Conservation (phyloP, 208 protist genomes). For the Trypanosoma theileri region DNA sequence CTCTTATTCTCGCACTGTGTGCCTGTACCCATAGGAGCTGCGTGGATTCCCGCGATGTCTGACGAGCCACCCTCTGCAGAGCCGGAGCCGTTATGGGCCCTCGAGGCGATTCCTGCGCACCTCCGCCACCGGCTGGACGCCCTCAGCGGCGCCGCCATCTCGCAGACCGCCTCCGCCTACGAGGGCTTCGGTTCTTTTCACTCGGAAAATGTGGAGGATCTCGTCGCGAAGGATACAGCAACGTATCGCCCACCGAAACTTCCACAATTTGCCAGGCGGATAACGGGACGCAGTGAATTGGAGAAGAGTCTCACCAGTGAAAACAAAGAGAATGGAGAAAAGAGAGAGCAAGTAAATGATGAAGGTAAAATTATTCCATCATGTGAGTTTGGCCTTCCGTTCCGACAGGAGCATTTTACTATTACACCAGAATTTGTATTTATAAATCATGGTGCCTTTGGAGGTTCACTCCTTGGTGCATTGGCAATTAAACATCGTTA, state of each 20-base stretch:
- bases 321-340: constrained; percentile 13
- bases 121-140: constrained; percentile 33
- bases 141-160: constrained; percentile 27
- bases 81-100: background rate
- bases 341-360: constrained; percentile 24
- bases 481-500: constrained; percentile 77
- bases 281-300: constrained; percentile 42
- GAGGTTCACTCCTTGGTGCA: constrained; percentile 63
- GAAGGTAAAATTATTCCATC: background rate
- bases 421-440: constrained; percentile 76
- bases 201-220: constrained; percentile 88
- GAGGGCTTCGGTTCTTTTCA: constrained; percentile 93
- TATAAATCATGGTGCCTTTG: constrained; percentile 94
- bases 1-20: too few relatives aligned
- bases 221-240: constrained; percentile 44
- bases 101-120: background rate
- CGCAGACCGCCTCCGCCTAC: constrained; percentile 46
- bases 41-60: too few relatives aligned
- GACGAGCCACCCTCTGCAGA: background rate
- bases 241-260: constrained; percentile 56
- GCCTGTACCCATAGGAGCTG: too few relatives aligned
- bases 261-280: constrained; percentile 44
- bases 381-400: constrained; percentile 44
- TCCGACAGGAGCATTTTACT: constrained; percentile 64
- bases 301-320: constrained; percentile 12